Evolutionary conservation across 768 basidiomycete genomes (phyloP).

Genomic region (Auricularia sp.): DNA sequence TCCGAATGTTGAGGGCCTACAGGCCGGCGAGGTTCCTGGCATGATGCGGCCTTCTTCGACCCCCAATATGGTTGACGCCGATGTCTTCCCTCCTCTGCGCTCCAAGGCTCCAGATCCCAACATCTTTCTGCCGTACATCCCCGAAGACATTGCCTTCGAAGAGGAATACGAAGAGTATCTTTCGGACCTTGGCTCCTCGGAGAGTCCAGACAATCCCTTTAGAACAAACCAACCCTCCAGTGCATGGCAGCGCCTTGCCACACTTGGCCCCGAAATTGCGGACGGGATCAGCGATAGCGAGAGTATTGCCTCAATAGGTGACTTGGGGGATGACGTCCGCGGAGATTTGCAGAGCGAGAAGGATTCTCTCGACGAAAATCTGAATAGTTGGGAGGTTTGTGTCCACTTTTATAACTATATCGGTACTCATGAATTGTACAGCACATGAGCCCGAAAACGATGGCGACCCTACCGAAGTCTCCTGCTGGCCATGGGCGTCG

Average conservation of each 20-base stretch:
- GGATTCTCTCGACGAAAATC: constrained; percentile 58
- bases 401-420: constrained; percentile 1
- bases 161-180: constrained; percentile 96
- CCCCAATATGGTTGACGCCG: constrained; percentile 63
- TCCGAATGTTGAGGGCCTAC: constrained; percentile 58
- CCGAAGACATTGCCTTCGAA: constrained; percentile 90
- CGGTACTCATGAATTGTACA: constrained; percentile 21
- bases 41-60: constrained; percentile 69
- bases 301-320: constrained; percentile 83
- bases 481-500: constrained; percentile 67
- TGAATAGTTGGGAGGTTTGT: constrained; percentile 93
- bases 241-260: constrained; percentile 79
- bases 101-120: constrained; percentile 76
- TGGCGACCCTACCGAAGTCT: constrained; percentile 87
- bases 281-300: constrained; percentile 92
- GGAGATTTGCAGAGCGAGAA: constrained; percentile 42
- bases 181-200: constrained; percentile 72
- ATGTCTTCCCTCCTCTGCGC: constrained; percentile 91
- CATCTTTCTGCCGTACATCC: constrained; percentile 82
- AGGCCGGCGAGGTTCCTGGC: constrained; percentile 62
- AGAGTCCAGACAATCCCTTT: constrained; percentile 21
- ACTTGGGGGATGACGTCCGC: constrained; percentile 58
- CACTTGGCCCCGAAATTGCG: constrained; percentile 68
- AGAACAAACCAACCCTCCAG: constrained; percentile 21
- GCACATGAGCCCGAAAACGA: constrained; percentile 96